Evolutionary conservation across 2,329 filamentous ascomycete species (phyloP), one percentile per base, ranked within the genome.

Genomic region (Xylariaceae sp.): DNA sequence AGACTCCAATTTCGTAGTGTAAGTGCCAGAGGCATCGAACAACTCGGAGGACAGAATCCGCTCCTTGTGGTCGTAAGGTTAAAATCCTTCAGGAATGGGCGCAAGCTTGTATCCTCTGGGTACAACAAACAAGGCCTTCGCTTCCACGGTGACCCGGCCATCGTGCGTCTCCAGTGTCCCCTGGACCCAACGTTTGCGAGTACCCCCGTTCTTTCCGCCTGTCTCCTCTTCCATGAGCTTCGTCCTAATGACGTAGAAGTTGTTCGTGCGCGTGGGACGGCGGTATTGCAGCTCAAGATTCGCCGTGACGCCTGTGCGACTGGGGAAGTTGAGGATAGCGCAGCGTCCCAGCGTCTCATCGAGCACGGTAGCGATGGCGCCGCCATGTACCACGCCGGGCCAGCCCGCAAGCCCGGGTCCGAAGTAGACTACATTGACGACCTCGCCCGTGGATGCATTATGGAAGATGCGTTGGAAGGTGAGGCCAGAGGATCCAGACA

Each of bases 361-460:
- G 44, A 92, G 73, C 2, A 89, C 72, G 0, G 86, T 90, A 6
- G 86, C 87, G 53, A 89, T 78, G 5, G 81, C 78, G 11, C 89
- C 89, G 57, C 89, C 89, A 74, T 93, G 89, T 55, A 85, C 84
- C 47, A 89, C 78, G 10, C 82, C 81, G 1, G 88, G 88, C 87
- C 88, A 92, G 3, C 89, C 88, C 52, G 80, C 77, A 17, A 88
- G 69, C 1, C 78, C 82, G n/a, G 77, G 72, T 5, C 89, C 89
- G 56, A 92, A 80, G 77, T 80, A 88, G 3, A 92, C 76, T n/a
- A 92, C 78, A 53, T 79, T 82, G 9, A 87, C 75, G 39, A 85
- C 72, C 66, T 84, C 82, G 64, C 83, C 79, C 5, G 84, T 82
- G 35, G 72, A 72, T 2, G 75, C 68, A 69, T 89, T 84, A 77